Percentiles rank a stretch among this genome's conserved stretches.
These are phyloP conservation scores for Mycosphaerella sp. DNA, from an alignment of 2,329 filamentous ascomycete species.

Conservation along the genomic window DNA sequence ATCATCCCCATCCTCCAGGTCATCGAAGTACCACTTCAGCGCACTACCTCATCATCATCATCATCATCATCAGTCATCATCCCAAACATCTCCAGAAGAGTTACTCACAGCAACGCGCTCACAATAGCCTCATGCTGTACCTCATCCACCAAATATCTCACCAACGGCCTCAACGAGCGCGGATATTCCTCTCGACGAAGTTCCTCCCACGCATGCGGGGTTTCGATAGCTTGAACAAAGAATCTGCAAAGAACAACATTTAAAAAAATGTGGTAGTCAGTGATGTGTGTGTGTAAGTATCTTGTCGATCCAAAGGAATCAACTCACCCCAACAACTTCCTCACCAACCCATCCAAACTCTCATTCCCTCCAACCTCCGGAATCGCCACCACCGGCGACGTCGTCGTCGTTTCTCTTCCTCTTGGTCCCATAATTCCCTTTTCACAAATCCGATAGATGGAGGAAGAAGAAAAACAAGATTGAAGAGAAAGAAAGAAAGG, in stretches of 20 bases:
- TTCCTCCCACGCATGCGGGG: slow-evolving; percentile 67
- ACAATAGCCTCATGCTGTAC: slow-evolving; percentile 65
- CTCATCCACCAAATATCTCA: slow-evolving; percentile 56
- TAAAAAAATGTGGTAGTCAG: not conserved
- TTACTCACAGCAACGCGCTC: slow-evolving; percentile 59
- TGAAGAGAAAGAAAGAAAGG: too few species aligned
- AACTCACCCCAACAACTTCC: slow-evolving; percentile 58
- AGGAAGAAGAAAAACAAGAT: too few species aligned
- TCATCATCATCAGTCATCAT: too few species aligned
- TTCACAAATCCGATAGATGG: too few species aligned
- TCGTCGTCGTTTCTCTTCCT: too few species aligned
- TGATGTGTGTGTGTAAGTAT: too few species aligned
- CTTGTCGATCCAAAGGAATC: too few species aligned
- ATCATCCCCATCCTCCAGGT: slow-evolving; percentile 53
- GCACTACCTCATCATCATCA: slow-evolving; percentile 44
- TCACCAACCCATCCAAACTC: slow-evolving; percentile 57
- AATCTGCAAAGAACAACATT: slow-evolving; percentile 41
- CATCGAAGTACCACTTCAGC: slow-evolving; percentile 66
- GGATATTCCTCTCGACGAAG: slow-evolving; percentile 61
- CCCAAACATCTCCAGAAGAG: too few species aligned
- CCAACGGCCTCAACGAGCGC: slow-evolving; percentile 51
- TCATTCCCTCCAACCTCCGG: slow-evolving; percentile 51
- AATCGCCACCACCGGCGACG: not conserved
- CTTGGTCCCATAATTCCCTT: too few species aligned
- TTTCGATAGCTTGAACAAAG: slow-evolving; percentile 55